A percentile compares a stretch with the other conserved stretches of the same genome.
These are phyloP conservation scores for Fistulifera pelliculosa DNA, from an alignment of 108 stramenopile species.

Conservation along the genomic window DNA sequence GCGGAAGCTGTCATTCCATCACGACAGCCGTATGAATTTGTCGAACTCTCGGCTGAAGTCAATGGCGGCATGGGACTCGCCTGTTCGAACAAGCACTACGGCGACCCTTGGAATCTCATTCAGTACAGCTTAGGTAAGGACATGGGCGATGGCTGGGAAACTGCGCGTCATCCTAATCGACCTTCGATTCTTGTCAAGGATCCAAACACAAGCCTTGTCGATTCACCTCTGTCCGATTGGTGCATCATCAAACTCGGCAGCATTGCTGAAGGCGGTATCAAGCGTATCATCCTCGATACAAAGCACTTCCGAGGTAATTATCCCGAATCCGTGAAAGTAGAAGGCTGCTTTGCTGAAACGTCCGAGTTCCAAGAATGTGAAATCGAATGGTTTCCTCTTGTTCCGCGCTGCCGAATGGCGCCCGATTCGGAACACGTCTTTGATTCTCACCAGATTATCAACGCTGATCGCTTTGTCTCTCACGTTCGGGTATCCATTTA, in stretches of 20 bases:
- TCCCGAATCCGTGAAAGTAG: constrained; percentile 78
- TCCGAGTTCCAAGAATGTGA: neutral
- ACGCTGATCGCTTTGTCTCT: constrained; percentile 32
- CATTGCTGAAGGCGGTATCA: constrained; percentile 34
- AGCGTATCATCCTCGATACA: constrained; percentile 77
- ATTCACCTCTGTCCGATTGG: constrained; percentile 78
- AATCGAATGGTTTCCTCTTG: constrained; percentile 65
- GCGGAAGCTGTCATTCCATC: constrained; percentile 24
- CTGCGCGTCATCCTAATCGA: constrained; percentile 78
- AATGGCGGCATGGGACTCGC: constrained; percentile 56
- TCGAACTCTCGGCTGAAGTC: constrained; percentile 41
- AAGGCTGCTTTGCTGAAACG: constrained; percentile 57
- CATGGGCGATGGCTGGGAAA: constrained; percentile 95
- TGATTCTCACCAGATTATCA: constrained; percentile 34
- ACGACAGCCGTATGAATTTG: constrained; percentile 19
- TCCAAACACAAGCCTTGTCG: constrained; percentile 55
- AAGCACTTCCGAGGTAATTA: constrained; percentile 72
- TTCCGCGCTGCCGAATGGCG: constrained; percentile 51
- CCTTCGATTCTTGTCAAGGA: constrained; percentile 51
- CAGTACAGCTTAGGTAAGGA: constrained; percentile 53
- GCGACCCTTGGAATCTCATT: constrained; percentile 77
- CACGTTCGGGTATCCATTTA: constrained; percentile 75
- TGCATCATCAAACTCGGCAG: constrained; percentile 73
- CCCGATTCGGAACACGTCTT: constrained; percentile 72
- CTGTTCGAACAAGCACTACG: constrained; percentile 89